phyloP scores from a whole-genome alignment of 208 protist genomes.

The Wallacemonas sp. region DNA sequence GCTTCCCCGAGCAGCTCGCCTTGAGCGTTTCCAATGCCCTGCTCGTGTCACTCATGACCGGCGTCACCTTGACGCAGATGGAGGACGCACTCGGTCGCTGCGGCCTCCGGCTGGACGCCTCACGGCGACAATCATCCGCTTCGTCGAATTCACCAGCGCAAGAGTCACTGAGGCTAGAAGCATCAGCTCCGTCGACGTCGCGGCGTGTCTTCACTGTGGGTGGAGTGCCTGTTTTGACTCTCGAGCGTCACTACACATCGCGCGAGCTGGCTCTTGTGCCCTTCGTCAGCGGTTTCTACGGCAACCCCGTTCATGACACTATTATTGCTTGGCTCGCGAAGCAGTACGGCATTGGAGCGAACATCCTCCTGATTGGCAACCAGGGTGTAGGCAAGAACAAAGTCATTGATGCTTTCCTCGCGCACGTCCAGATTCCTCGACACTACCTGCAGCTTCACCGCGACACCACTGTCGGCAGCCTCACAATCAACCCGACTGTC shows the following conservation, averaged over 20 bases:
- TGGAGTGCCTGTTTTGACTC: slow-evolving; percentile 34
- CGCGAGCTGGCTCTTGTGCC: slow-evolving; percentile 84
- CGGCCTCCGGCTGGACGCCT: slow-evolving; percentile 30
- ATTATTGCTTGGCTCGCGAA: slow-evolving; percentile 87
- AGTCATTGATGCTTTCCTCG: slow-evolving; percentile 90
- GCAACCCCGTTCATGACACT: slow-evolving; percentile 82
- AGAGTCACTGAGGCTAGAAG: no score
- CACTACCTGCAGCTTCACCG: slow-evolving; percentile 97
- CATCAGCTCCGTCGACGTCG: neutral
- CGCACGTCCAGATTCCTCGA: slow-evolving; percentile 79
- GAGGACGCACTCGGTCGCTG: slow-evolving; percentile 47
- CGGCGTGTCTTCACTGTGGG: slow-evolving; percentile 36
- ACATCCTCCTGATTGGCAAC: slow-evolving; percentile 94
- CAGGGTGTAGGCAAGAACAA: slow-evolving; percentile 97
- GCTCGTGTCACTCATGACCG: slow-evolving; percentile 73
- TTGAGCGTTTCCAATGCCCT: slow-evolving; percentile 50
- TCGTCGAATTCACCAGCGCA: neutral
- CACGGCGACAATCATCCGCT: neutral
- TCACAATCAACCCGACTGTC: slow-evolving; percentile 90
- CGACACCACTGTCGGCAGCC: slow-evolving; percentile 89
- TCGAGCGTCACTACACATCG: slow-evolving; percentile 50
- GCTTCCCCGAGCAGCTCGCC: slow-evolving; percentile 51
- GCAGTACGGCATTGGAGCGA: slow-evolving; percentile 80
- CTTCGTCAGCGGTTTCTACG: slow-evolving; percentile 84
- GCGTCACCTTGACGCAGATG: slow-evolving; percentile 64